phyloP scores from a whole-genome alignment of 192 early-diverging fungal genomes.

The Pilobolus umbonatus region DNA sequence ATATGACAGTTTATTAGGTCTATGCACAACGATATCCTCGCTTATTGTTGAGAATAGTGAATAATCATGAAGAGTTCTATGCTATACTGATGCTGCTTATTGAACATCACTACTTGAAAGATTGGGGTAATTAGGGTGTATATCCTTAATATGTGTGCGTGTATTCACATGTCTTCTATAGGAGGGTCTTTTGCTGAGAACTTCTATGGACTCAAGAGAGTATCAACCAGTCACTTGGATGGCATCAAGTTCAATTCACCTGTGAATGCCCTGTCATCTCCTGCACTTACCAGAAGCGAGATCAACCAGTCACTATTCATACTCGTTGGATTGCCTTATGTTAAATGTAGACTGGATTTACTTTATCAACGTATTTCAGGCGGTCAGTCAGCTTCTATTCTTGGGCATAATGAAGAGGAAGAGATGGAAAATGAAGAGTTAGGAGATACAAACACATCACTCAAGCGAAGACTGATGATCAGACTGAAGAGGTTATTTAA shows the following conservation, averaged over 20 bases:
- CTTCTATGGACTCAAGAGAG: conserved; percentile 87
- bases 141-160: not conserved
- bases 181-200: conserved; percentile 85
- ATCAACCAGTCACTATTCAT: conserved; percentile 60
- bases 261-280: conserved; percentile 30
- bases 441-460: not conserved
- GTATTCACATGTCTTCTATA: conserved; percentile 14
- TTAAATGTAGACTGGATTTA: conserved; percentile 68
- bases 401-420: conserved; percentile 52
- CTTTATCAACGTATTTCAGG: conserved; percentile 66
- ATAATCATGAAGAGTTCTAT: conserved; percentile 80
- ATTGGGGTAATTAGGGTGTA: conserved; percentile 58
- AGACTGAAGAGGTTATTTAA: conserved; percentile 41
- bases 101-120: conserved; percentile 79
- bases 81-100: conserved; percentile 73
- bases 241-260: conserved; percentile 14
- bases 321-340: conserved; percentile 71
- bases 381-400: conserved; percentile 57
- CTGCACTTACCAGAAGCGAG: conserved; percentile 44
- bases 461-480: conserved; percentile 13
- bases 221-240: conserved; percentile 35
- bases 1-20: conserved; percentile 30
- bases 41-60: conserved; percentile 68
- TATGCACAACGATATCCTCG: conserved; percentile 89
- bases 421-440: conserved; percentile 30